A percentile compares a stretch with the other conserved stretches of the same genome.
Conservation (phyloP, 192 early-diverging fungal genomes). For the Physocladia obscura region DNA sequence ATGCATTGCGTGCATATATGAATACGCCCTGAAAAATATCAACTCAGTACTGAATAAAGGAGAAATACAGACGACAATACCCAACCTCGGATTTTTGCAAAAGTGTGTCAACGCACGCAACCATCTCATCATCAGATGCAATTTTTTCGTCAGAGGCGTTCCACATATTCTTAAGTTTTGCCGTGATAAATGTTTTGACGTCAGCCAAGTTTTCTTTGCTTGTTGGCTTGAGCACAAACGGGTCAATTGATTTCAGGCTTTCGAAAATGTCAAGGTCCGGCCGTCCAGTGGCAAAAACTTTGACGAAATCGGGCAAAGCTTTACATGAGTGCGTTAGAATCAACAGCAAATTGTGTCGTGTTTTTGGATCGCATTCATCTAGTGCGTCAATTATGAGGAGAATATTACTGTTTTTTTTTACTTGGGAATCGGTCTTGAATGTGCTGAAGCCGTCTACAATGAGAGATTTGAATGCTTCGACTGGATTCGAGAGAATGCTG, state of each 20-base stretch:
- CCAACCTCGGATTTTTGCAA: background rate
- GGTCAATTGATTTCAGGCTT: background rate
- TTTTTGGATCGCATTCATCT: conserved; percentile 14
- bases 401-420: background rate
- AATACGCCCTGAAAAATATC: background rate
- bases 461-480: background rate
- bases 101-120: background rate
- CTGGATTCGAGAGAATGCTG: background rate
- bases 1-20: background rate
- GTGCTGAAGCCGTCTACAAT: background rate
- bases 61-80: no score
- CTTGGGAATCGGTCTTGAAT: no score
- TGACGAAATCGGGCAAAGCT: conserved; percentile 9
- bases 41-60: no score
- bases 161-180: background rate
- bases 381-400: conserved; percentile 30
- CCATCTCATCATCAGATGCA: background rate
- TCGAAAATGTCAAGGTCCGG: conserved; percentile 28
- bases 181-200: background rate
- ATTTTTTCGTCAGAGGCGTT: background rate
- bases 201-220: background rate
- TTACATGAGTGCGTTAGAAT: background rate
- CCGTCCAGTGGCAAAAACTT: conserved; percentile 21
- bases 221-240: conserved; percentile 6
- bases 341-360: background rate